Conservation (phyloP, 108 stramenopile genomes). For the Conticribra guillardii region DNA sequence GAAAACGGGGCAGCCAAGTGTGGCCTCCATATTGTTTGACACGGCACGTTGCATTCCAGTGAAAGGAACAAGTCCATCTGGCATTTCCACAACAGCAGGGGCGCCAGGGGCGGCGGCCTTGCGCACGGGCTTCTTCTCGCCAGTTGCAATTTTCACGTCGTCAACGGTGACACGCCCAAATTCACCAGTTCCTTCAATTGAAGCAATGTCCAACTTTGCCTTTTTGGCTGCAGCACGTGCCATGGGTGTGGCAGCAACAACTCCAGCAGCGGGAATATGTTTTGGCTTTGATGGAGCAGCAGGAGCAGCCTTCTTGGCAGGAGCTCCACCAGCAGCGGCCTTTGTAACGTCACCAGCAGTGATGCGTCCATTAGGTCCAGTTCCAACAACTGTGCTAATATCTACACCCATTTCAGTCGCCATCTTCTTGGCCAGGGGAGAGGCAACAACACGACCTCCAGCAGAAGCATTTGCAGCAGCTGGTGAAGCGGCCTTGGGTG, state of each 20-base stretch:
- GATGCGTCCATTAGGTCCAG: constrained; percentile 92
- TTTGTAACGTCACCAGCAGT: constrained; percentile 84
- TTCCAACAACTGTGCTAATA: constrained; percentile 85
- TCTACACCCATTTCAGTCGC: constrained; percentile 88
- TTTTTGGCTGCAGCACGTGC: constrained; percentile 85
- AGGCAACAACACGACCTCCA: constrained; percentile 91
- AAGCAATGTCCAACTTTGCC: constrained; percentile 85
- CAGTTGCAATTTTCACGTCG: constrained; percentile 90
- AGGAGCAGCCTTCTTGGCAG: constrained; percentile 60
- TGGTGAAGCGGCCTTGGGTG: constrained; percentile 57
- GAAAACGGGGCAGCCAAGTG: constrained; percentile 91
- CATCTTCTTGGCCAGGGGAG: constrained; percentile 93
- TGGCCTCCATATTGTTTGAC: constrained; percentile 97
- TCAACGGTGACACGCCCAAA: constrained; percentile 94
- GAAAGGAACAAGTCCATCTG: constrained; percentile 91
- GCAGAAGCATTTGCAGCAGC: constrained; percentile 56
- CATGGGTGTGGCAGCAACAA: constrained; percentile 85
- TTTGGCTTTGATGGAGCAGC: constrained; percentile 67
- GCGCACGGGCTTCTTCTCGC: constrained; percentile 85
- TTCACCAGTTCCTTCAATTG: constrained; percentile 88
- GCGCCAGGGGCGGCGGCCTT: constrained; percentile 57
- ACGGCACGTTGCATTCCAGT: constrained; percentile 98
- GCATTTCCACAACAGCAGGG: constrained; percentile 66
- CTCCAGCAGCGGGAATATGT: constrained; percentile 88
- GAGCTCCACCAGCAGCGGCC: constrained; percentile 71